Evolutionary conservation across 352 stramenopile species (phyloP).

Genomic region (Blastocystis sp.): DNA sequence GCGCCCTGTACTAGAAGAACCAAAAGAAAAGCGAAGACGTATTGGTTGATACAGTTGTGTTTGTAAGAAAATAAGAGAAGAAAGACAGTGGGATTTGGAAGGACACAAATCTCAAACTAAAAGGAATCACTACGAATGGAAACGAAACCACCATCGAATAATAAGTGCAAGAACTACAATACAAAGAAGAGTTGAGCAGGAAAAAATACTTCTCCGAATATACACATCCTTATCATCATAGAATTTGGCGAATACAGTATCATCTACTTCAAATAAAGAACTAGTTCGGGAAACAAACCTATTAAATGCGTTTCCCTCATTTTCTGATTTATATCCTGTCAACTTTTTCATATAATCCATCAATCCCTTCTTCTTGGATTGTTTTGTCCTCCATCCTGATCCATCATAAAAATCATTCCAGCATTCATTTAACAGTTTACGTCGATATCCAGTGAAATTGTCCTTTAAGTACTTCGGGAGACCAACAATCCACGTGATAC

Average conservation of each 20-base stretch:
- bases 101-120: not conserved
- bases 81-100: not conserved
- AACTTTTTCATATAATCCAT: conserved; percentile 57
- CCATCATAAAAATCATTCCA: conserved; percentile 29
- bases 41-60: not conserved
- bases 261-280: conserved; percentile 21
- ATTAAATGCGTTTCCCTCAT: not conserved
- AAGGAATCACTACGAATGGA: not conserved
- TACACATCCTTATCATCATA: conserved; percentile 30
- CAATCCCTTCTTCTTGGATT: conserved; percentile 5
- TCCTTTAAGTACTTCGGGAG: conserved; percentile 14
- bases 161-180: not conserved
- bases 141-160: not conserved
- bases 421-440: conserved; percentile 15
- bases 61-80: not conserved
- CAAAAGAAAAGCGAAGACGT: too few relatives aligned
- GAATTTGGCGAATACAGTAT: conserved; percentile 16
- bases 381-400: not conserved
- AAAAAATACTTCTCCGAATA: not conserved
- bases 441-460: conserved; percentile 13
- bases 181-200: not conserved
- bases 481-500: not conserved
- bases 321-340: not conserved
- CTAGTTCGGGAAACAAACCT: not conserved
- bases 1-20: too few relatives aligned